Base-by-base conservation (phyloP, 1,139 yeast genomes). In the Meyerozyma athensensis region DNA sequence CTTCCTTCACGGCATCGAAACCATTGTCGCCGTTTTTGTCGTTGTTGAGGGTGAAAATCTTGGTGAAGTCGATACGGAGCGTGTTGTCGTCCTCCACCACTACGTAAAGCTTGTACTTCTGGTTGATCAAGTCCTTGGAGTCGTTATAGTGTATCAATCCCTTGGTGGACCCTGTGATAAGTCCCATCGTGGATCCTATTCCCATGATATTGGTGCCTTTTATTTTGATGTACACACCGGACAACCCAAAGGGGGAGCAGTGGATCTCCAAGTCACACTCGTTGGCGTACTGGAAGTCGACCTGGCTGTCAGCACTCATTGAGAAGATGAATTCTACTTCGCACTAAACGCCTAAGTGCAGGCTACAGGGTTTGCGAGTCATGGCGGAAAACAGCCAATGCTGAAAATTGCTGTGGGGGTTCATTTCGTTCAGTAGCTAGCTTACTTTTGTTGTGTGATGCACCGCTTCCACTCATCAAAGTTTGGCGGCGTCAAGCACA, bases 201-300 rank as follows among this genome's bases (percentile, higher is more conserved):
- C 81, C 81, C 61, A 74, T 71, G 9, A 73, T 61, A 37, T 71
- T 68, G 3, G 77, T 69, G 5, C 74, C 79, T n/a, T 60, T 62
- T n/a, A 74, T 60, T 43, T 72, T 73, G 36, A 75, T 63, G 48
- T 74, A 75, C 12, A 74, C 52, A 8, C 80, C 81, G 32, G 75
- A 66, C 28, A 76, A 61, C n/a, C 81, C 81, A 52, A 76, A 75
- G 2, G 81, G 80, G 3, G 79, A 74, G 50, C 79, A 74, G 52
- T 75, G 79, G 23, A 74, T 69, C 49, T 75, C 81, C 30, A 76
- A 53, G 35, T 72, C 78, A 45, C 80, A 74, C 42, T 69, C 74
- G 45, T 72, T 72, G 39, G 79, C 74, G 45, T 63, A 72, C 37
- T 68, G 66, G 50, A 72, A 74, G 6, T 60, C 52, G 12, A 65